phyloP scores from a whole-genome alignment of 2,329 filamentous ascomycete genomes.

The Aspergillus floridensis region DNA sequence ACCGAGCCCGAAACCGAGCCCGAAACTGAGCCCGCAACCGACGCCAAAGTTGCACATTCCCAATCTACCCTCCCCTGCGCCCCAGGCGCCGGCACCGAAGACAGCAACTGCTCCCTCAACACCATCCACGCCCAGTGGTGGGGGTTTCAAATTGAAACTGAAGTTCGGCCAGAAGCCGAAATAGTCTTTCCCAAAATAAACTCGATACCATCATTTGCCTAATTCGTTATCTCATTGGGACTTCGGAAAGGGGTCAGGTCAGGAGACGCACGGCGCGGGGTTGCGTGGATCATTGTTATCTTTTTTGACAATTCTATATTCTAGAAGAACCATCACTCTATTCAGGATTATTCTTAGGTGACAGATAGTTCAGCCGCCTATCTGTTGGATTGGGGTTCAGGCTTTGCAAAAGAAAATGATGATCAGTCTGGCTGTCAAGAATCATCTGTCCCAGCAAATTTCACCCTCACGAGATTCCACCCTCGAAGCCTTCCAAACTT shows the following conservation, averaged over 20 bases:
- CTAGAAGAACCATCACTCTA: not conserved
- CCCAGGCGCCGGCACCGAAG: constrained; percentile 25
- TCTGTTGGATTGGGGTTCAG: not conserved
- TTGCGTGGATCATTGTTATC: constrained; percentile 17
- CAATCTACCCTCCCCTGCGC: constrained; percentile 28
- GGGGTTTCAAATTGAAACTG: constrained; percentile 44
- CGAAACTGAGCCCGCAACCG: constrained; percentile 18
- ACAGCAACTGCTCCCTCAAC: constrained; percentile 28
- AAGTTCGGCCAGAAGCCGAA: constrained; percentile 37
- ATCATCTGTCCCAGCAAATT: constrained; percentile 4
- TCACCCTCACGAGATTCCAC: not conserved
- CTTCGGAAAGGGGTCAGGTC: constrained; percentile 12
- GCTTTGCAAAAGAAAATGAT: not conserved
- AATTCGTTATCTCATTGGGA: constrained; percentile 10
- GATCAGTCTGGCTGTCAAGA: not conserved
- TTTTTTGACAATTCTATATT: not conserved
- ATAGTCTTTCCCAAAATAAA: constrained; percentile 17
- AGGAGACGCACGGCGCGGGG: constrained; percentile 19
- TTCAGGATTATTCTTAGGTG: constrained; percentile 6
- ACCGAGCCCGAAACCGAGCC: constrained; percentile 6
- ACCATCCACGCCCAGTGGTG: constrained; percentile 32
- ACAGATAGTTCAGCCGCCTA: not conserved
- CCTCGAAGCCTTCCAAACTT: not conserved
- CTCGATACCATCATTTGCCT: constrained; percentile 6
- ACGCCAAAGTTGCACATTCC: constrained; percentile 37